A percentile compares a stretch with the other conserved stretches of the same genome.
These are phyloP conservation scores for Lactarius deliciosus DNA, from an alignment of 768 basidiomycete genomes.

Conservation along the genomic window DNA sequence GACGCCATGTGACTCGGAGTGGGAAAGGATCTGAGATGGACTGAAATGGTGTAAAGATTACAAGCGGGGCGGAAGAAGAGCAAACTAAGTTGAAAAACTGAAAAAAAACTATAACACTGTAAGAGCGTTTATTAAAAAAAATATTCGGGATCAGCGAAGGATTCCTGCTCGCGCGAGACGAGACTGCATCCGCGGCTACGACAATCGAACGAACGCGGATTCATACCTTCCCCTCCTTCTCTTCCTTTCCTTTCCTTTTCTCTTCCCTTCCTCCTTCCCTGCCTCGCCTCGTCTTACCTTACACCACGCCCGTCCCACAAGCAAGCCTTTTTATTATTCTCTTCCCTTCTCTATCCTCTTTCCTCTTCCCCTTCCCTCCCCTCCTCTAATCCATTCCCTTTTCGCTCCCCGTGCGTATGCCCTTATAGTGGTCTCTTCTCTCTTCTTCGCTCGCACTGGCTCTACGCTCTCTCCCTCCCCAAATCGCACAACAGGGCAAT, in stretches of 20 bases:
- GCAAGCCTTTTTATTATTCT: neutral
- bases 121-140: slow-evolving; percentile 10
- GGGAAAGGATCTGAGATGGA: slow-evolving; percentile 24
- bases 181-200: slow-evolving; percentile 19
- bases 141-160: slow-evolving; percentile 21
- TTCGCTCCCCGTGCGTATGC: slow-evolving; percentile 30
- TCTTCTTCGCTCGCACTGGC: slow-evolving; percentile 39
- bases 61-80: slow-evolving; percentile 6
- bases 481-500: slow-evolving; percentile 39
- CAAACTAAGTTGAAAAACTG: neutral
- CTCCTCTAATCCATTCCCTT: slow-evolving; percentile 40
- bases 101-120: neutral
- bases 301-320: slow-evolving; percentile 31
- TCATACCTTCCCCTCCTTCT: neutral
- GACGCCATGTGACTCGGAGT: slow-evolving; percentile 15
- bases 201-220: slow-evolving; percentile 9
- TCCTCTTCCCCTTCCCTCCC: slow-evolving; percentile 28
- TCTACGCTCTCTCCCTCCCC: slow-evolving; percentile 42
- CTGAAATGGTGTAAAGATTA: neutral
- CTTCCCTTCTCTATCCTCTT: neutral
- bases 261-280: slow-evolving; percentile 21
- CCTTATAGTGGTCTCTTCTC: slow-evolving; percentile 38
- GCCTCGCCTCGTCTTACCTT: slow-evolving; percentile 32
- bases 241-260: neutral
- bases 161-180: neutral